Conservation (phyloP, 2,329 filamentous ascomycete species). For the Colletotrichum caudatum region DNA sequence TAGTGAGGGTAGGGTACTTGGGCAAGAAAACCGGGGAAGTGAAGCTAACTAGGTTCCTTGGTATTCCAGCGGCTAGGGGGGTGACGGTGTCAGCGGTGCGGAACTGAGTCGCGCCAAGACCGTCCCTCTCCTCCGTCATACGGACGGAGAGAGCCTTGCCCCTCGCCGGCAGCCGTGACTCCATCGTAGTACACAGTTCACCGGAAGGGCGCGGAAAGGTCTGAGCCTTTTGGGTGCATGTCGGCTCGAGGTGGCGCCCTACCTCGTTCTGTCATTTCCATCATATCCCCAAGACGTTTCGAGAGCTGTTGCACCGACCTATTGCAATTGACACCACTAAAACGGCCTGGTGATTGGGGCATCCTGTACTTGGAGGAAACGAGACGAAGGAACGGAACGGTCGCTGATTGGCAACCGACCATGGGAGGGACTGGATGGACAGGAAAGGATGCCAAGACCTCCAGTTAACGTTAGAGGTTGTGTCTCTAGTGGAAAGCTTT, state of each 20-base stretch:
- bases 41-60: conserved; percentile 40
- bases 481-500: conserved; percentile 37
- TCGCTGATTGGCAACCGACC: not conserved
- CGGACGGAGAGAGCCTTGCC: conserved; percentile 24
- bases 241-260: conserved; percentile 19
- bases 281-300: conserved; percentile 14
- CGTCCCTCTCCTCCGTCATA: conserved; percentile 18
- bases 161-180: not conserved
- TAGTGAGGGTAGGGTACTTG: not conserved
- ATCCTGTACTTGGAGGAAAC: not conserved
- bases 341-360: conserved; percentile 9
- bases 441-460: conserved; percentile 25
- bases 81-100: conserved; percentile 23
- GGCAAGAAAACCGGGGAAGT: conserved; percentile 25
- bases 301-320: conserved; percentile 1
- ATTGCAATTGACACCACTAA: conserved; percentile 32
- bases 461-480: conserved; percentile 16
- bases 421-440: not conserved
- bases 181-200: not conserved
- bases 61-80: conserved; percentile 13
- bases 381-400: conserved; percentile 8
- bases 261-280: conserved; percentile 2
- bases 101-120: conserved; percentile 39
- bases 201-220: not conserved
- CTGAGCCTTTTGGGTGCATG: conserved; percentile 15